phyloP scores from a whole-genome alignment of 345 rosid genomes.

The Corchorus capsularis region DNA sequence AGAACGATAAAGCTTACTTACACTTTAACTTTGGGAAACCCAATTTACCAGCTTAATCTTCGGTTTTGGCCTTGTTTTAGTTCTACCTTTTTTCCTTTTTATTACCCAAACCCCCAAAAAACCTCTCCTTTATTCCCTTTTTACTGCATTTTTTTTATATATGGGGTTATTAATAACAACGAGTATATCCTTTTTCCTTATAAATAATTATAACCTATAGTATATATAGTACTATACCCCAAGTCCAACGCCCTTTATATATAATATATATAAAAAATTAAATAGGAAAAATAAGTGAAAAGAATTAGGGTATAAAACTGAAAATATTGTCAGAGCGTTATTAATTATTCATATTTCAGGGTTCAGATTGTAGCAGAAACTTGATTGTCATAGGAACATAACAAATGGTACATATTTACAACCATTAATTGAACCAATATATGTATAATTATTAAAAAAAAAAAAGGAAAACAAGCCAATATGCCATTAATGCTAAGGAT shows the following conservation, averaged over 20 bases:
- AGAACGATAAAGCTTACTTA: constrained; percentile 35
- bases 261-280: no score
- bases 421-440: neutral
- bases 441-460: neutral
- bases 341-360: neutral
- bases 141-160: neutral
- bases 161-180: no score
- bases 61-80: constrained; percentile 17
- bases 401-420: neutral
- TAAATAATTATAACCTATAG: no score
- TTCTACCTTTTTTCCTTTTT: neutral
- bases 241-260: no score
- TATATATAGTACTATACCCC: no score
- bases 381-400: neutral
- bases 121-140: neutral
- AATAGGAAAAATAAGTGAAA: neutral
- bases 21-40: constrained; percentile 33
- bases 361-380: constrained; percentile 12
- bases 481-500: neutral
- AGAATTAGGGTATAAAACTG: neutral
- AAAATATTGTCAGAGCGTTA: constrained; percentile 14
- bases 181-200: no score
- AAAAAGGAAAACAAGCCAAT: neutral
- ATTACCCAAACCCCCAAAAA: neutral
- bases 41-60: constrained; percentile 30